A percentile compares a stretch with the other conserved stretches of the same genome.
These are phyloP conservation scores for Colletotrichum eleusines DNA, from an alignment of 2,329 filamentous ascomycete species.

Conservation along the genomic window DNA sequence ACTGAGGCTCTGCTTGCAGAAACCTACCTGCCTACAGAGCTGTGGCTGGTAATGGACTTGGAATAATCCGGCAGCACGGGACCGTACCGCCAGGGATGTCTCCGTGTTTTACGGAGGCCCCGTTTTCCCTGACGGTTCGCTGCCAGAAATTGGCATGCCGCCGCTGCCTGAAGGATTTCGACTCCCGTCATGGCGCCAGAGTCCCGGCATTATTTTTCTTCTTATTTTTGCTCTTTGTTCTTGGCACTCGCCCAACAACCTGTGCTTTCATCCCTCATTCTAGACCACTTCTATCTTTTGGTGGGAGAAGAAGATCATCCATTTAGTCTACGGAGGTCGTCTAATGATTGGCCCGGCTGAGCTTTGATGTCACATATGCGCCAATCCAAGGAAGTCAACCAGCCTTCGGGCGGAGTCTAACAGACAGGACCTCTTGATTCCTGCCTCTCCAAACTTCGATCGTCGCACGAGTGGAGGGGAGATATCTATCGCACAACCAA, in stretches of 20 bases:
- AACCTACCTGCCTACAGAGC: background rate
- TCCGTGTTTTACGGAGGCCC: conserved; percentile 37
- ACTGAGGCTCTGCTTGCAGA: conserved; percentile 13
- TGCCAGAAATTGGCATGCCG: conserved; percentile 33
- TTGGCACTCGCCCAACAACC: conserved; percentile 4
- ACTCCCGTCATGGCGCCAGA: conserved; percentile 10
- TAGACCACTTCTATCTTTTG: conserved; percentile 21
- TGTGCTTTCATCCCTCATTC: conserved; percentile 16
- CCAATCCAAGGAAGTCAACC: conserved; percentile 3
- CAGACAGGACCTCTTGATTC: conserved; percentile 21
- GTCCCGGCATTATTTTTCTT: conserved; percentile 13
- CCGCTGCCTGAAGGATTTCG: conserved; percentile 25
- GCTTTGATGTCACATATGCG: conserved; percentile 32
- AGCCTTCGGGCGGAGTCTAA: background rate
- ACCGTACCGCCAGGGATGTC: conserved; percentile 25
- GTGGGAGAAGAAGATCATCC: conserved; percentile 6
- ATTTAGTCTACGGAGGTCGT: background rate
- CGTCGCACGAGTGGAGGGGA: conserved; percentile 36
- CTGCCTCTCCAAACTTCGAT: conserved; percentile 32
- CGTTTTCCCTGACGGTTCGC: conserved; percentile 22
- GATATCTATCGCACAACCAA: conserved; percentile 33
- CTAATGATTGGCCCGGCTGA: conserved; percentile 32
- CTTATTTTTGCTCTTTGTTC: background rate
- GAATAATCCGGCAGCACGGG: background rate
- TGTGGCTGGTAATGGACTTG: background rate